Base-by-base conservation (phyloP, 768 basidiomycete genomes). In the Phlegmacium glaucopus region DNA sequence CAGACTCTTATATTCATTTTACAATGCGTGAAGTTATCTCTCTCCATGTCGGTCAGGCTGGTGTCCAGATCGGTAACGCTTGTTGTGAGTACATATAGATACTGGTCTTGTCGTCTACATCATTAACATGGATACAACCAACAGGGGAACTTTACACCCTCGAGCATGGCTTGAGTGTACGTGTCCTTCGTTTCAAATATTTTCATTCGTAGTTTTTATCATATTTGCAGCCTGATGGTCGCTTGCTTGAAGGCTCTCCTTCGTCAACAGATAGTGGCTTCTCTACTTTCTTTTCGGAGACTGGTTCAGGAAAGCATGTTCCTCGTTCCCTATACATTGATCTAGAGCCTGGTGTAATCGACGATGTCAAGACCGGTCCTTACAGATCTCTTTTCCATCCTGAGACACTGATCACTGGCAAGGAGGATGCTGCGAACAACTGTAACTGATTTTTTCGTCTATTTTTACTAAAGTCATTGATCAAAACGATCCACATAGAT, bases 351-450 rank as follows among this genome's bases (percentile, higher is more conserved):
- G 90, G 93, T 62, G 93, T 84, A 58, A 86, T 98, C 62, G 94
- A 98, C 65, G 93, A 94, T 60, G 91, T 99, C 66, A 90, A 91
- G 70, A 85, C 80, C 36, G 95, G 95, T 58, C 78, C 84, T 35
- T 96, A 97, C 75, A 80, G 90, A 65, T 85, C 86, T 50, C 82
- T 99, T 25, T 99, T 99, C 75, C 95, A 99, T 69, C 95, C 95
- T 0, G 95, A 98, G 75, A 90, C 92, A 39, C 81, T 99, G 72
- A 85, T 98, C 67, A 87, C 89, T 46, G 95, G 95, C 62, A 98
- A 98, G 74, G 95, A 99, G 75, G 95, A 99, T 61, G 95, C 95
- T 42, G 95, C 95, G 55, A 99, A 96, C 79, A 99, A 99, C 70
- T 99, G 94, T 94, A 65, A 66, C 82, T 68, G n/a, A 43, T 55